phyloP scores from a whole-genome alignment of 1,284 basidiomycete genomes.

The Cutaneotrichosporon daszewskae region DNA sequence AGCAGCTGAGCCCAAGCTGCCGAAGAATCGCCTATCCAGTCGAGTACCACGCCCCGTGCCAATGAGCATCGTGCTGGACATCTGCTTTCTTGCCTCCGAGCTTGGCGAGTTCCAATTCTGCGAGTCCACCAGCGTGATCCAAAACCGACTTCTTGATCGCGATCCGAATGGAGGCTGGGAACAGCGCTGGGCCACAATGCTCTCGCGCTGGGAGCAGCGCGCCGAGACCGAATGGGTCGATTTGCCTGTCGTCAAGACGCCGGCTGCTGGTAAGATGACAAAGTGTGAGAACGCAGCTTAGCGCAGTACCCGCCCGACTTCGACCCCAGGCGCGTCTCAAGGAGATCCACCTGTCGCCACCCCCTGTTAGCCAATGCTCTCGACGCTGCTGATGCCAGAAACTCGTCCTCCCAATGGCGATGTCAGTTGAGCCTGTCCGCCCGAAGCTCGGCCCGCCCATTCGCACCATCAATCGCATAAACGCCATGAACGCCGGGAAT shows the following conservation, averaged over 20 bases:
- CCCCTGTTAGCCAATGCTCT: neutral
- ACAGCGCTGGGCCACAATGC: constrained; percentile 37
- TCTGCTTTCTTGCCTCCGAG: constrained; percentile 39
- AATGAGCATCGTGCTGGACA: constrained; percentile 26
- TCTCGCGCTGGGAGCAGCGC: constrained; percentile 26
- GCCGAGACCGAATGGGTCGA: constrained; percentile 36
- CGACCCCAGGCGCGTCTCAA: neutral
- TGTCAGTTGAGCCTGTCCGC: no score
- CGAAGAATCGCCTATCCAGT: constrained; percentile 14
- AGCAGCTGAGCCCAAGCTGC: constrained; percentile 16
- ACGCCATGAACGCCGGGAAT: no score
- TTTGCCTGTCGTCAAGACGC: neutral
- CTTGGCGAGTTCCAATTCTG: constrained; percentile 30
- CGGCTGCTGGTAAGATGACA: neutral
- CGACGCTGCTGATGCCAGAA: no score
- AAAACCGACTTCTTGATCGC: constrained; percentile 19
- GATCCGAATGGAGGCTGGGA: constrained; percentile 43
- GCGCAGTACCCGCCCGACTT: neutral
- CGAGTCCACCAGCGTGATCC: constrained; percentile 25
- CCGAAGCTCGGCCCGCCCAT: no score
- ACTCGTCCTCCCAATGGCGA: no score
- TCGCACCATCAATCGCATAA: no score
- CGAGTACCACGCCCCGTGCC: constrained; percentile 19
- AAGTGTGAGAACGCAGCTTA: neutral
- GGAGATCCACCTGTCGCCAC: constrained; percentile 7